A percentile compares a stretch with the other conserved stretches of the same genome.
Conservation (phyloP, 2,329 filamentous ascomycete genomes). For the Westerdykella ornata region DNA sequence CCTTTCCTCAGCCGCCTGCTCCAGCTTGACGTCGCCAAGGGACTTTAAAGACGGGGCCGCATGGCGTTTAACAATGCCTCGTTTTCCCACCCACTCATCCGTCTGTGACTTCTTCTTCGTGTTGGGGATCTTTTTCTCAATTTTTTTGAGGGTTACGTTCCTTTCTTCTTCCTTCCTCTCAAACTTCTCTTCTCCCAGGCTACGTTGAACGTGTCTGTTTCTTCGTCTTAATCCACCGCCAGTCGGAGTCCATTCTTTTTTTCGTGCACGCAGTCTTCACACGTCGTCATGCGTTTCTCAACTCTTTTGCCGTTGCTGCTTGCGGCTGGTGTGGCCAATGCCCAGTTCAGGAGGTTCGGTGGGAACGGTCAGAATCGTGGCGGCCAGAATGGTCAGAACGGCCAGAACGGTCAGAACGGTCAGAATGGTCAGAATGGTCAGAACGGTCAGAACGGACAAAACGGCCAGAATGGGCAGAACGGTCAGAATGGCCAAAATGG, state of each 20-base stretch:
- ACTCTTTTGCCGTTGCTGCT: constrained; percentile 30
- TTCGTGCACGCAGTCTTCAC: constrained; percentile 1
- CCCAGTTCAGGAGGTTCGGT: constrained; percentile 21
- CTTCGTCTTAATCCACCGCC: constrained; percentile 33
- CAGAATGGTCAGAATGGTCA: not conserved
- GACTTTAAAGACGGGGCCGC: constrained; percentile 27
- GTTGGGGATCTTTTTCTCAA: constrained; percentile 20
- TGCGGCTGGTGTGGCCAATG: constrained; percentile 30
- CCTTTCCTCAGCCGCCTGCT: constrained; percentile 24
- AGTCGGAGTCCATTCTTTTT: constrained; percentile 32
- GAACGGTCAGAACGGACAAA: constrained; percentile 5
- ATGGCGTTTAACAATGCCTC: constrained; percentile 21
- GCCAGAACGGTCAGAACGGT: not conserved
- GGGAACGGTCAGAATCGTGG: constrained; percentile 8
- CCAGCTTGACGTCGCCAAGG: constrained; percentile 31
- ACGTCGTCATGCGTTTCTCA: constrained; percentile 32
- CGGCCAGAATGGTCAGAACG: constrained; percentile 4
- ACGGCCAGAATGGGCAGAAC: constrained; percentile 1
- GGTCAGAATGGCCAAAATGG: constrained; percentile 1
- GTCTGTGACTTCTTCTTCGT: constrained; percentile 27
- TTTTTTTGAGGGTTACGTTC: constrained; percentile 40
- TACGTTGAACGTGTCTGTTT: constrained; percentile 40
- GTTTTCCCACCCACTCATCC: constrained; percentile 28
- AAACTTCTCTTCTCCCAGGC: constrained; percentile 26
- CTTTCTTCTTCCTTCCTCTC: constrained; percentile 34